These are phyloP conservation scores for Dryadomyces quercivorus DNA, from an alignment of 2,329 filamentous ascomycete species.

Conservation along the genomic window DNA sequence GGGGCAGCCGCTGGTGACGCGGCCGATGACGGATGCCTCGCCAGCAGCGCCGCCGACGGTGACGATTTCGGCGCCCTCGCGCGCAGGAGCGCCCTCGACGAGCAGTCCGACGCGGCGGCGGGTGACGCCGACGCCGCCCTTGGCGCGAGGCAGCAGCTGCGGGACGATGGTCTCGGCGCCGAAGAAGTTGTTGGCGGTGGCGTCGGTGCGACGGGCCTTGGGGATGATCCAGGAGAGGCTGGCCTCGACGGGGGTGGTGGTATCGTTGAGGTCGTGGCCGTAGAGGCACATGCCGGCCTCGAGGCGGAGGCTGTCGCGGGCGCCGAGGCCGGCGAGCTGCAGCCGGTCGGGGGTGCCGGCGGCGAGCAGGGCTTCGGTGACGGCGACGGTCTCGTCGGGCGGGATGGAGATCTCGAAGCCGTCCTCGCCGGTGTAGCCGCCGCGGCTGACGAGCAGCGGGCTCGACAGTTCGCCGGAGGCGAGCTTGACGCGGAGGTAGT, in stretches of 20 bases:
- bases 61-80: conserved; percentile 77
- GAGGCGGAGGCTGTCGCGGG: conserved; percentile 80
- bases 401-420: conserved; percentile 93
- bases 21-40: conserved; percentile 47
- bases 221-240: conserved; percentile 67
- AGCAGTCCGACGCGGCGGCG: conserved; percentile 70
- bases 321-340: conserved; percentile 76
- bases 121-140: conserved; percentile 57
- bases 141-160: conserved; percentile 62
- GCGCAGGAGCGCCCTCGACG: conserved; percentile 75
- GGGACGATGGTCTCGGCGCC: conserved; percentile 66
- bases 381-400: conserved; percentile 46
- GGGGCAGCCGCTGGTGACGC: conserved; percentile 80
- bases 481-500: conserved; percentile 47
- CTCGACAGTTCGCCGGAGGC: conserved; percentile 23
- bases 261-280: conserved; percentile 88
- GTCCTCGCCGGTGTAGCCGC: conserved; percentile 95
- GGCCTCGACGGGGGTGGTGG: conserved; percentile 47
- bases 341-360: conserved; percentile 49
- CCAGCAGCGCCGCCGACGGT: conserved; percentile 8
- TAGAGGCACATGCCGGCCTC: conserved; percentile 99
- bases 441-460: conserved; percentile 66
- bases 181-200: conserved; percentile 59
- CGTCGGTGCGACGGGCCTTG: conserved; percentile 54
- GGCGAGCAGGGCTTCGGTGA: conserved; percentile 59